phyloP scores from a whole-genome alignment of 2,329 filamentous ascomycete species.

The Hypoxylon sp. region DNA sequence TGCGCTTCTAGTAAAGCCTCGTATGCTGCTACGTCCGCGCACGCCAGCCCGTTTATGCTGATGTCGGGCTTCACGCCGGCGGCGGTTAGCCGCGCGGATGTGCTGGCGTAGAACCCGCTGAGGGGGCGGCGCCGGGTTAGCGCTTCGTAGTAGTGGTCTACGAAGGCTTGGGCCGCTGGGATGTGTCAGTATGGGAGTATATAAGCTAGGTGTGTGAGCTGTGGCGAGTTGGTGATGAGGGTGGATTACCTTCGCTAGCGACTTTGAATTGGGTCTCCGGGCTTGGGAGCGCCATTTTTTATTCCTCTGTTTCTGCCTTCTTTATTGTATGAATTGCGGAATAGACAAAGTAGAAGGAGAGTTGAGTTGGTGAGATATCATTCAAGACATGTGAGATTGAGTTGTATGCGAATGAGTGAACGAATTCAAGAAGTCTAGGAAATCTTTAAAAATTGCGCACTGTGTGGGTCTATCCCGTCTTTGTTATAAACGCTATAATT shows the following conservation, averaged over 20 bases:
- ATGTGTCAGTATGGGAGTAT: conserved; percentile 11
- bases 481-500: neutral
- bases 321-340: neutral
- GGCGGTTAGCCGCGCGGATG: conserved; percentile 65
- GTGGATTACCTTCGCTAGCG: conserved; percentile 54
- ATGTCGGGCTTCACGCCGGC: conserved; percentile 75
- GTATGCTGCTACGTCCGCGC: conserved; percentile 74
- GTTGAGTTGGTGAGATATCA: neutral
- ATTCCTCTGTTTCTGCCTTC: neutral
- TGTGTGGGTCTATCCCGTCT: neutral
- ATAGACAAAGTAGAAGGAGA: neutral
- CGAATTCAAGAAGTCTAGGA: neutral
- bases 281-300: conserved; percentile 30
- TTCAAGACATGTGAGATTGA: conserved; percentile 1
- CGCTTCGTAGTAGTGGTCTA: conserved; percentile 81
- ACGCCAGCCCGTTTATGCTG: conserved; percentile 81
- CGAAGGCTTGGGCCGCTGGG: conserved; percentile 78
- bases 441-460: neutral
- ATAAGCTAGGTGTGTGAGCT: neutral
- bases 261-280: conserved; percentile 54
- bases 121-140: conserved; percentile 74
- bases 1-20: conserved; percentile 78
- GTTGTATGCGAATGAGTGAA: neutral
- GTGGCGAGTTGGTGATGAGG: neutral
- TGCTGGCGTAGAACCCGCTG: conserved; percentile 78